Percentiles rank a stretch among this genome's conserved stretches.
phyloP scores from a whole-genome alignment of 2,329 filamentous ascomycete genomes.

The Colletotrichum sansevieriae region DNA sequence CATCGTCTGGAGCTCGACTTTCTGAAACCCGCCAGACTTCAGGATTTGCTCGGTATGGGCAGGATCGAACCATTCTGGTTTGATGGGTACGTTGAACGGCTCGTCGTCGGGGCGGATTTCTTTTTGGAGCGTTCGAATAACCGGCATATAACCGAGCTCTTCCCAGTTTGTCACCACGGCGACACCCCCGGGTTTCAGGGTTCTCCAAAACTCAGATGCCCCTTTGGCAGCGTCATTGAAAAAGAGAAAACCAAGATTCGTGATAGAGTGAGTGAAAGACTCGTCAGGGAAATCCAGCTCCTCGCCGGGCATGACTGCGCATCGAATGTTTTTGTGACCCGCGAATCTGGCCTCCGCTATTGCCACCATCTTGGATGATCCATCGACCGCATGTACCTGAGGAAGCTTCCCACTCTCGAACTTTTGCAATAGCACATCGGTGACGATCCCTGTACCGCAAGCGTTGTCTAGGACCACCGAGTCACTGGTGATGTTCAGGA shows the following conservation, averaged over 20 bases:
- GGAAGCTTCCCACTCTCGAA: slow-evolving; percentile 3
- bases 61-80: slow-evolving; percentile 31
- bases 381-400: slow-evolving; percentile 43
- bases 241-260: slow-evolving; percentile 56
- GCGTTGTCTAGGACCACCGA: slow-evolving; percentile 50
- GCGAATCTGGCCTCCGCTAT: slow-evolving; percentile 40
- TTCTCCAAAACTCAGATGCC: slow-evolving; percentile 53
- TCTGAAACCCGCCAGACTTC: slow-evolving; percentile 24
- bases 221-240: slow-evolving; percentile 49
- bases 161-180: slow-evolving; percentile 52
- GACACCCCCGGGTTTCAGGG: slow-evolving; percentile 51
- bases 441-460: slow-evolving; percentile 46
- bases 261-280: slow-evolving; percentile 54
- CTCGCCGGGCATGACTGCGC: slow-evolving; percentile 44
- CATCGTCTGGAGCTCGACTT: slow-evolving; percentile 16
- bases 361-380: slow-evolving; percentile 43
- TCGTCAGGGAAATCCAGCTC: slow-evolving; percentile 46
- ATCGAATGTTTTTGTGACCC: slow-evolving; percentile 23
- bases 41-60: slow-evolving; percentile 17
- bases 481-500: slow-evolving; percentile 53
- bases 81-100: slow-evolving; percentile 39
- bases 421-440: slow-evolving; percentile 41
- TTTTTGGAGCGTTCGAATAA: slow-evolving; percentile 40
- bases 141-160: slow-evolving; percentile 40
- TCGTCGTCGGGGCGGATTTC: slow-evolving; percentile 37